A percentile compares a stretch with the other conserved stretches of the same genome.
phyloP scores from a whole-genome alignment of 345 rosid genomes.

The Salix caprea region DNA sequence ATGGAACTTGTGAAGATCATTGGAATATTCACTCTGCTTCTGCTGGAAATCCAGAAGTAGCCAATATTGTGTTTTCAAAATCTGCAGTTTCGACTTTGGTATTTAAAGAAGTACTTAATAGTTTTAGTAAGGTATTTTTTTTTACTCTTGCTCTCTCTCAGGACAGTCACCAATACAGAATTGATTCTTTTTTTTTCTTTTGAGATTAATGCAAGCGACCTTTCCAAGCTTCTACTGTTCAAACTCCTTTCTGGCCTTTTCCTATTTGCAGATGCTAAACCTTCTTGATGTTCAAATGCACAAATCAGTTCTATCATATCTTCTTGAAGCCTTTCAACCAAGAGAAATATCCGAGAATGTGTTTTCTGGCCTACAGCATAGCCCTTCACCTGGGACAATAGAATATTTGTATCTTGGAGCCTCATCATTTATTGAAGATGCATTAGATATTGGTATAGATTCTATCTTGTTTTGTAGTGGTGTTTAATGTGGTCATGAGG shows the following conservation, averaged over 20 bases:
- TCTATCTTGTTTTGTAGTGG: conserved; percentile 1
- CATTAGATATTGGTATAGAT: conserved; percentile 48
- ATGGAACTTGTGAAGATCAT: conserved; percentile 52
- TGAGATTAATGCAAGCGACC: too few relatives aligned
- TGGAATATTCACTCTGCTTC: conserved; percentile 56
- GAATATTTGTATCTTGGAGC: conserved; percentile 63
- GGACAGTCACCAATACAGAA: background rate
- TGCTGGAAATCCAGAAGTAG: conserved; percentile 55
- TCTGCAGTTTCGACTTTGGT: conserved; percentile 45
- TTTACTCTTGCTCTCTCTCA: conserved; percentile 4
- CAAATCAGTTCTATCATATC: conserved; percentile 43
- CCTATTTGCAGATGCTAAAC: conserved; percentile 42
- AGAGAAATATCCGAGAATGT: conserved; percentile 29
- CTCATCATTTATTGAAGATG: conserved; percentile 54
- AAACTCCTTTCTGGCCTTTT: background rate
- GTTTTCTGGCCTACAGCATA: conserved; percentile 34
- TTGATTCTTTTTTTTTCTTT: too few relatives aligned
- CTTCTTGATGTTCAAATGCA: conserved; percentile 50
- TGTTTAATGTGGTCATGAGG: background rate
- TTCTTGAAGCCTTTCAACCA: conserved; percentile 68
- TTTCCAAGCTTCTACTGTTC: background rate
- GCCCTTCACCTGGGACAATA: conserved; percentile 52
- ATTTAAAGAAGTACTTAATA: conserved; percentile 58
- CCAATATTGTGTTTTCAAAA: conserved; percentile 38
- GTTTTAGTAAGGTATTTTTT: conserved; percentile 58